These are phyloP conservation scores for Sporothrix euskadiensis DNA, from an alignment of 2,329 filamentous ascomycete genomes.

Conservation along the genomic window DNA sequence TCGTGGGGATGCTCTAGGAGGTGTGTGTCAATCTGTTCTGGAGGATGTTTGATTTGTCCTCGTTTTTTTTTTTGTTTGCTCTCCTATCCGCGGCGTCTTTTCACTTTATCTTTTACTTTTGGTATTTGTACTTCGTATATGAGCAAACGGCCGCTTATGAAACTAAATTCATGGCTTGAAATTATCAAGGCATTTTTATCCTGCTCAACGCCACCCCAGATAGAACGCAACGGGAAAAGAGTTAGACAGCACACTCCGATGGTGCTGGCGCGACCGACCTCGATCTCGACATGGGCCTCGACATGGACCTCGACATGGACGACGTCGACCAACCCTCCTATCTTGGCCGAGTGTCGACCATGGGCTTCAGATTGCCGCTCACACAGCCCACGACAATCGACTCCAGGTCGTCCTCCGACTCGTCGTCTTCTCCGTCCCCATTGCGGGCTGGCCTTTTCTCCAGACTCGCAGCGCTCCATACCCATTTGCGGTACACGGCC, in stretches of 20 bases:
- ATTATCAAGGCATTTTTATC: neutral
- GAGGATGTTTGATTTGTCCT: neutral
- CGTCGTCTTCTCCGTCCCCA: neutral
- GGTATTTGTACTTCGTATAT: neutral
- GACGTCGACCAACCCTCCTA: neutral
- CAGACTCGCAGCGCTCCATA: slow-evolving; percentile 23
- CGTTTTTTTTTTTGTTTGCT: neutral
- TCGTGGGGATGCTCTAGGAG: slow-evolving; percentile 37
- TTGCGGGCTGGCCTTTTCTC: neutral
- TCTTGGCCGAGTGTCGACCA: neutral
- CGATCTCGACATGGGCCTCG: neutral
- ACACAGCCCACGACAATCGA: slow-evolving; percentile 29
- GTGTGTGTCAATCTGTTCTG: neutral
- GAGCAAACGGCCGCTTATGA: neutral
- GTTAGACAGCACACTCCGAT: neutral
- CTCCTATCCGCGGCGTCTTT: neutral
- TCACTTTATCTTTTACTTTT: neutral
- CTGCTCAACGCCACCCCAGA: neutral
- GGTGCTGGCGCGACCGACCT: neutral
- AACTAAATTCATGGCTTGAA: neutral
- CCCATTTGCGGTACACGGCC: slow-evolving; percentile 27
- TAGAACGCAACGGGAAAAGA: neutral
- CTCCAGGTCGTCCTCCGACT: slow-evolving; percentile 13
- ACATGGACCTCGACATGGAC: neutral
- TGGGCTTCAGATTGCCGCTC: slow-evolving; percentile 25